A percentile compares a stretch with the other conserved stretches of the same genome.
These are phyloP conservation scores for Cladophialophora chaetospira DNA, from an alignment of 2,329 filamentous ascomycete species.

Conservation along the genomic window DNA sequence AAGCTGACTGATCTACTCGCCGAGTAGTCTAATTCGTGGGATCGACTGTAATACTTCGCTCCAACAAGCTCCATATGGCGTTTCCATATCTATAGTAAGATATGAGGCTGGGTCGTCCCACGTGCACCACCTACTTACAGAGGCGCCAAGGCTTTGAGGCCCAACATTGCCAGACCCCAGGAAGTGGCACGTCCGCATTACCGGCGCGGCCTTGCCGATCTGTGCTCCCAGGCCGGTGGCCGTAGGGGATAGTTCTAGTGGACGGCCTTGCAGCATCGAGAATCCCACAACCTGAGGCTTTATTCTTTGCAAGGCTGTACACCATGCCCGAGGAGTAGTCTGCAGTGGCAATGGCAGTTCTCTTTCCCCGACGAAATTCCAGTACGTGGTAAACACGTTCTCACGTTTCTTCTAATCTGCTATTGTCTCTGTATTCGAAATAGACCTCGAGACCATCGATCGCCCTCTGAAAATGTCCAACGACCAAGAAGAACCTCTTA, in stretches of 20 bases:
- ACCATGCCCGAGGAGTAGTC: not conserved
- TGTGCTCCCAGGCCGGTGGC: not conserved
- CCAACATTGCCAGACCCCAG: not conserved
- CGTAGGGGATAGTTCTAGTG: not conserved
- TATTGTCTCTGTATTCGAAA: not conserved
- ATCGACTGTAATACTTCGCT: too few relatives aligned
- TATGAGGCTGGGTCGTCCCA: too few relatives aligned
- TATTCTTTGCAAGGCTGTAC: not conserved
- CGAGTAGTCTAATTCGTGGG: too few relatives aligned
- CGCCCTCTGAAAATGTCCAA: not conserved
- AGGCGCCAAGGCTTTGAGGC: not conserved
- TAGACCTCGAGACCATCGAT: not conserved
- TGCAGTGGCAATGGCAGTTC: too few relatives aligned
- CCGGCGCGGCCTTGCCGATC: not conserved
- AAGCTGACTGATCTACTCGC: not conserved
- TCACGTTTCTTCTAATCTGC: not conserved
- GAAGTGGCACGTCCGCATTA: not conserved
- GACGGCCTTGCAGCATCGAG: not conserved
- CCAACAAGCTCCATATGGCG: too few relatives aligned
- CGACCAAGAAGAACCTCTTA: not conserved
- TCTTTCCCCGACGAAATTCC: not conserved
- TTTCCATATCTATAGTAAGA: too few relatives aligned
- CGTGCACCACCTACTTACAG: too few relatives aligned
- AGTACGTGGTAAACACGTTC: not conserved
- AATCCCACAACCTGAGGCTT: not conserved